A percentile compares a stretch with the other conserved stretches of the same genome.
Evolutionary conservation across 106 monocot genomes (phyloP).

Genomic region (Dendrobium catenatum): DNA sequence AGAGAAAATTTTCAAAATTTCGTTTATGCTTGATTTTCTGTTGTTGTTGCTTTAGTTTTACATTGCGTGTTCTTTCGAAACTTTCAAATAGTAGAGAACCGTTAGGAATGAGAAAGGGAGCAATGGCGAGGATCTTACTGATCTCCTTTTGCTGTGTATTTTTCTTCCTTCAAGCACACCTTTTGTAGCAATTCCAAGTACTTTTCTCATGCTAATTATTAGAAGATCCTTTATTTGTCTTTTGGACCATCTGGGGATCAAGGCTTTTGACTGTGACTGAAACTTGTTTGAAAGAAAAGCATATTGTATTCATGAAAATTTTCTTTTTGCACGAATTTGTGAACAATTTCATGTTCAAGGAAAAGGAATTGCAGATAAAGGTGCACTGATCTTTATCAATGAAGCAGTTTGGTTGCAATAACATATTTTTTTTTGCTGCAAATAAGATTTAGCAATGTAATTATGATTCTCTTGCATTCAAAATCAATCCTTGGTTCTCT

Average conservation of each 20-base stretch:
- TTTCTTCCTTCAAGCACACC: conserved; percentile 2
- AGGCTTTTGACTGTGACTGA: conserved; percentile 10
- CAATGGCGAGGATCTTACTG: neutral
- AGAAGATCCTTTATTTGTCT: conserved; percentile 1
- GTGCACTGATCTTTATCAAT: no score
- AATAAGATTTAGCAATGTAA: no score
- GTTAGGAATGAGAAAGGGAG: neutral
- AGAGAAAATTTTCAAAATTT: no score
- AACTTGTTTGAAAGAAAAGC: neutral
- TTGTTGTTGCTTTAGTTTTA: neutral
- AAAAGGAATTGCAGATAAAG: neutral
- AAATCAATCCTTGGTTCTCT: no score
- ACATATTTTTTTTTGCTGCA: no score
- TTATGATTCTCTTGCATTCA: no score
- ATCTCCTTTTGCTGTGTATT: neutral
- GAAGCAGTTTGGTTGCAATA: no score
- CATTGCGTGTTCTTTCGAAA: neutral
- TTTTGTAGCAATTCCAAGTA: conserved; percentile 5
- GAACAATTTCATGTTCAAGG: neutral
- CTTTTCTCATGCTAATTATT: conserved; percentile 6
- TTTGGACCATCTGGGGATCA: conserved; percentile 9
- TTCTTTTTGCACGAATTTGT: neutral
- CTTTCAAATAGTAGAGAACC: neutral
- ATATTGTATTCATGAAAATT: neutral
- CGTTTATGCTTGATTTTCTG: neutral